Evolutionary conservation across 2,329 filamentous ascomycete genomes (phyloP).

Genomic region (Cladosporium sp.): DNA sequence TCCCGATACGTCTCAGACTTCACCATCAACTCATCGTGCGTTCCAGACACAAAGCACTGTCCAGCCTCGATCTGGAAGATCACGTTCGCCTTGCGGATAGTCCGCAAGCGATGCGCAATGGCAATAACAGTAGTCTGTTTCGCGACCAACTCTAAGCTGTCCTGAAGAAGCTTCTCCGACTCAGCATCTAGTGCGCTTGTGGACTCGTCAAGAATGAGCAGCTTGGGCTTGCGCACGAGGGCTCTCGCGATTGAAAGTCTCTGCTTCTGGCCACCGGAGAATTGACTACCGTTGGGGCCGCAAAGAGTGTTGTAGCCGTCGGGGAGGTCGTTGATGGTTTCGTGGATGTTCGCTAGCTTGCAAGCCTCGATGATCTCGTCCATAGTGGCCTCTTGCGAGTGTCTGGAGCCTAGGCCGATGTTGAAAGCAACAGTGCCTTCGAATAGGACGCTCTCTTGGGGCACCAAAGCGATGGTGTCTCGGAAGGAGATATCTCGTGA

Average conservation of each 20-base stretch:
- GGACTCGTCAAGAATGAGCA: slow-evolving; percentile 90
- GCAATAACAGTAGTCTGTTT: slow-evolving; percentile 90
- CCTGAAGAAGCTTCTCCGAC: slow-evolving; percentile 91
- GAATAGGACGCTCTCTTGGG: slow-evolving; percentile 90
- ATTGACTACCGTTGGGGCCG: slow-evolving; percentile 87
- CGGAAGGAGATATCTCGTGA: slow-evolving; percentile 89
- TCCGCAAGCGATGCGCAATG: slow-evolving; percentile 92
- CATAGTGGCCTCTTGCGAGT: slow-evolving; percentile 65
- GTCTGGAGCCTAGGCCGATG: slow-evolving; percentile 78
- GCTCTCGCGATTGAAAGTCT: slow-evolving; percentile 91
- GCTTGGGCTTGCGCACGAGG: slow-evolving; percentile 85
- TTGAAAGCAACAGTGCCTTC: slow-evolving; percentile 86
- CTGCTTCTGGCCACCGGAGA: slow-evolving; percentile 95
- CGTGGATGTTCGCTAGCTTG: slow-evolving; percentile 88
- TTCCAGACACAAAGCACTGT: slow-evolving; percentile 50
- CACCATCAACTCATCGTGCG: slow-evolving; percentile 51
- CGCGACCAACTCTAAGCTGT: slow-evolving; percentile 82
- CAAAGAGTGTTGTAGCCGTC: slow-evolving; percentile 92
- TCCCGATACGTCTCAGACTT: slow-evolving; percentile 27
- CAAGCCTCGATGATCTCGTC: slow-evolving; percentile 78
- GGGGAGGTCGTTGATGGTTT: slow-evolving; percentile 79
- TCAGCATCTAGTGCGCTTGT: slow-evolving; percentile 93
- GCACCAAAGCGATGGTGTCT: slow-evolving; percentile 87
- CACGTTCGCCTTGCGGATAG: slow-evolving; percentile 61
- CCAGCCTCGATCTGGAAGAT: slow-evolving; percentile 53